Conservation (phyloP, 306 rosid species). For the Benincasa hispida region DNA sequence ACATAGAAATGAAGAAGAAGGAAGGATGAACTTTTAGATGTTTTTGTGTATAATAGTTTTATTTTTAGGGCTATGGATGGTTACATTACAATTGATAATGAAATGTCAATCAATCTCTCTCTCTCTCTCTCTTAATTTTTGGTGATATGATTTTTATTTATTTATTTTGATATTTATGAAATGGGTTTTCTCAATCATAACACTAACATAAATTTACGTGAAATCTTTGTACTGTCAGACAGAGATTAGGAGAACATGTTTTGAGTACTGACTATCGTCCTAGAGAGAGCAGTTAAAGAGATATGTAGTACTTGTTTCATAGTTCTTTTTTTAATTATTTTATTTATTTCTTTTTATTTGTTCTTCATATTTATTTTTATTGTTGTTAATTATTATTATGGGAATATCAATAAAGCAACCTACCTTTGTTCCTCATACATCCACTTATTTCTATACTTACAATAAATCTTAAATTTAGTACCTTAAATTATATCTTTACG, state of each 20-base stretch:
- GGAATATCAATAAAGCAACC: background rate
- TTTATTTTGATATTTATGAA: background rate
- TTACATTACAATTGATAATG: background rate
- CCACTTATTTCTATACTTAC: no score
- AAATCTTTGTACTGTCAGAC: background rate
- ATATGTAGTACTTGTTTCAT: background rate
- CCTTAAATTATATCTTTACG: no score
- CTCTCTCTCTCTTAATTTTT: background rate
- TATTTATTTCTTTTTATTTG: background rate
- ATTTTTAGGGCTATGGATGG: background rate
- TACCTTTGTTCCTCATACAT: background rate
- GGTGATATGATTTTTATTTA: background rate
- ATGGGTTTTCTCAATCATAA: background rate
- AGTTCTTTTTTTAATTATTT: background rate
- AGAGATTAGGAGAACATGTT: background rate
- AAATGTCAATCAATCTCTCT: background rate
- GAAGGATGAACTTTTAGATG: background rate
- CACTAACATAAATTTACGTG: slow-evolving; percentile 5
- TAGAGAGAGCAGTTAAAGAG: background rate
- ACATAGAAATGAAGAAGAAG: background rate
- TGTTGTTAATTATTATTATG: background rate
- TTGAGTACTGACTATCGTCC: background rate
- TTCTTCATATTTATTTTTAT: background rate
- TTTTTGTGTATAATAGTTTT: background rate
- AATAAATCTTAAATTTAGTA: no score